phyloP scores from a whole-genome alignment of 768 basidiomycete species.

The Suillus ampliporus region DNA sequence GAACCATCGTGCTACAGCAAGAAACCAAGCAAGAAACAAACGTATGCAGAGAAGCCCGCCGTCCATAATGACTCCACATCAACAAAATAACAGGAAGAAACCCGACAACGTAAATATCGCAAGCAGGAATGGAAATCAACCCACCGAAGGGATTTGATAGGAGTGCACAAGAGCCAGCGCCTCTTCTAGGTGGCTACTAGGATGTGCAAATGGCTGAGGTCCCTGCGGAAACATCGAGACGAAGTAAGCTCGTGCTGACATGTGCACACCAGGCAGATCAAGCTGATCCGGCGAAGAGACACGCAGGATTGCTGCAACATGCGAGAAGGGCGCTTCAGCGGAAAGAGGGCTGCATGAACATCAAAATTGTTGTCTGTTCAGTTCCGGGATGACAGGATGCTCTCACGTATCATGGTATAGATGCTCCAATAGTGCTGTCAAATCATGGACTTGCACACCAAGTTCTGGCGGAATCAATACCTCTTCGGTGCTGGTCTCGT shows the following conservation, averaged over 20 bases:
- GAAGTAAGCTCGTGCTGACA: conserved; percentile 48
- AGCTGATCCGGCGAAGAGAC: conserved; percentile 60
- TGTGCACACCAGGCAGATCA: conserved; percentile 60
- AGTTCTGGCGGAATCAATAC: conserved; percentile 44
- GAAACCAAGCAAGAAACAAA: neutral
- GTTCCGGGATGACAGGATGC: conserved; percentile 1
- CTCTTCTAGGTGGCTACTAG: conserved; percentile 50
- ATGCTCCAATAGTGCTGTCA: conserved; percentile 63
- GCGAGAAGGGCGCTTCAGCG: conserved; percentile 47
- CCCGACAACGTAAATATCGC: neutral
- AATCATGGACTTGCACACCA: conserved; percentile 49
- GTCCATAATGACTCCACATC: neutral
- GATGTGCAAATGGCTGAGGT: conserved; percentile 48
- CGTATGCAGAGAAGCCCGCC: neutral
- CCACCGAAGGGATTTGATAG: conserved; percentile 54
- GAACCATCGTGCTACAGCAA: neutral
- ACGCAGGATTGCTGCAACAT: conserved; percentile 60
- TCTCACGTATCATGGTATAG: conserved; percentile 74
- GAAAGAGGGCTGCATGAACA: conserved; percentile 50
- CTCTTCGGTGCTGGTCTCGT: conserved; percentile 13
- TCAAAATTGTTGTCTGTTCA: conserved; percentile 1
- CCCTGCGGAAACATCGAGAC: conserved; percentile 54
- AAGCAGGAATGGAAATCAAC: conserved; percentile 27
- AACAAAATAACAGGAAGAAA: neutral
- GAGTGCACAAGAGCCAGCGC: conserved; percentile 57